phyloP scores from a whole-genome alignment of 208 protist species.

The Acanthamoeba sp. region DNA sequence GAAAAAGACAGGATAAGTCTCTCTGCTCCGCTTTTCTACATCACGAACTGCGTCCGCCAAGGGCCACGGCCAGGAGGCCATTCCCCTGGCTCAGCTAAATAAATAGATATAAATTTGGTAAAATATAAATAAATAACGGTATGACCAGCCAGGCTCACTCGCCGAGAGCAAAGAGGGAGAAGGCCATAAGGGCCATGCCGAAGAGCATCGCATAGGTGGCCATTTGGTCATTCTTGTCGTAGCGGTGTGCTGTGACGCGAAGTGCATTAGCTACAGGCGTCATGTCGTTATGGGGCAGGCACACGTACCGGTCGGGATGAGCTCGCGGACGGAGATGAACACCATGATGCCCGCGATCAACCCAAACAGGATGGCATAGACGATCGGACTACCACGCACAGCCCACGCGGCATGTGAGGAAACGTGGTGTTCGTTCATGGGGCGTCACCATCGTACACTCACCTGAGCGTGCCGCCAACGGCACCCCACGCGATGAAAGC shows the following conservation, averaged over 20 bases:
- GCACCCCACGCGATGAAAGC: conserved; percentile 77
- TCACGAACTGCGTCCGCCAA: too few relatives aligned
- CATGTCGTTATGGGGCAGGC: background rate
- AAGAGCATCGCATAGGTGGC: conserved; percentile 35
- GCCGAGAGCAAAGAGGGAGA: conserved; percentile 43
- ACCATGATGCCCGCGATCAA: conserved; percentile 85
- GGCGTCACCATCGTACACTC: too few relatives aligned
- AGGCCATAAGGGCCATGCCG: conserved; percentile 70
- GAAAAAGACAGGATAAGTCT: too few relatives aligned
- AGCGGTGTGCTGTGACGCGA: conserved; percentile 52
- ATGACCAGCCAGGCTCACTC: too few relatives aligned
- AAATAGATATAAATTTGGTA: too few relatives aligned
- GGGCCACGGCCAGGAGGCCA: too few relatives aligned
- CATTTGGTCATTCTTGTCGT: conserved; percentile 37
- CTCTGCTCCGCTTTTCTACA: too few relatives aligned
- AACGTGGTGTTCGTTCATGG: too few relatives aligned
- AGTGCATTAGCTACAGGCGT: background rate
- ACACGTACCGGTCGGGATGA: conserved; percentile 42
- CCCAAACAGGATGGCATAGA: conserved; percentile 82
- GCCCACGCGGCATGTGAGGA: too few relatives aligned
- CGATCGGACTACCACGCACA: conserved; percentile 50
- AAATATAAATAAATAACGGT: too few relatives aligned
- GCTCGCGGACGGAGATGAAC: conserved; percentile 62
- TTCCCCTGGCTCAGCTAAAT: too few relatives aligned
- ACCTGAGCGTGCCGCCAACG: conserved; percentile 17